Evolutionary conservation across 2,329 filamentous ascomycete species (phyloP).

Genomic region (Xylariaceae sp.): DNA sequence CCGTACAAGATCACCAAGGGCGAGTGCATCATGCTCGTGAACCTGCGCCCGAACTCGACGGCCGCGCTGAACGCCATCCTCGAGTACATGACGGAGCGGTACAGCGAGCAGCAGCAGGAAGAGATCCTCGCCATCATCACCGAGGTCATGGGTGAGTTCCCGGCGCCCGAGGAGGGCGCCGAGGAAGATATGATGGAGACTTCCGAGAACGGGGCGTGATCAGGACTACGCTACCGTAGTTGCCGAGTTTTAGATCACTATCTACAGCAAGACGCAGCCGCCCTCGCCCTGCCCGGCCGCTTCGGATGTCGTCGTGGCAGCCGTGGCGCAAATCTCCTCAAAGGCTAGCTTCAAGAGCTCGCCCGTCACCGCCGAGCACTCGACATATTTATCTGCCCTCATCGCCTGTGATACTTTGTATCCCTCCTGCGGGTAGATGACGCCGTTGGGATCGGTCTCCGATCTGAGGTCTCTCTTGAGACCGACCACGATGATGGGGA

Average conservation of each 20-base stretch:
- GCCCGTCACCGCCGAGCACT: conserved; percentile 57
- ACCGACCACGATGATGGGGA: conserved; percentile 53
- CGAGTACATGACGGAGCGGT: conserved; percentile 59
- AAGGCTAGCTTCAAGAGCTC: conserved; percentile 53
- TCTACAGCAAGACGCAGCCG: conserved; percentile 37
- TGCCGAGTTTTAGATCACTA: too few species aligned
- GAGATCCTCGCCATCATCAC: conserved; percentile 52
- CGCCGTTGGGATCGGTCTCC: conserved; percentile 53
- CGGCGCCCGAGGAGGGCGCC: conserved; percentile 29
- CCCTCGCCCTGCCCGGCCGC: conserved; percentile 50
- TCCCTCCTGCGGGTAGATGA: conserved; percentile 57
- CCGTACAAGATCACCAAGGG: conserved; percentile 60
- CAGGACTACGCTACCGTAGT: too few species aligned
- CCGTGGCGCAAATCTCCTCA: conserved; percentile 56
- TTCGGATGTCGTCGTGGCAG: conserved; percentile 41
- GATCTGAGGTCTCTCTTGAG: conserved; percentile 56
- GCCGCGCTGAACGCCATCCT: conserved; percentile 57
- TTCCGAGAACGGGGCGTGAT: conserved; percentile 16
- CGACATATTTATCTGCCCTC: conserved; percentile 57
- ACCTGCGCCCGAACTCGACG: conserved; percentile 54
- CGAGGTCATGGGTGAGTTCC: conserved; percentile 53
- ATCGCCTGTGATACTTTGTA: conserved; percentile 52
- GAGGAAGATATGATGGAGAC: conserved; percentile 37
- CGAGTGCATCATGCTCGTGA: conserved; percentile 63
- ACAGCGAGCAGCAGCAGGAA: conserved; percentile 53